Evolutionary conservation across 306 rosid species (phyloP).

Genomic region (Macrotyloma uniflorum): DNA sequence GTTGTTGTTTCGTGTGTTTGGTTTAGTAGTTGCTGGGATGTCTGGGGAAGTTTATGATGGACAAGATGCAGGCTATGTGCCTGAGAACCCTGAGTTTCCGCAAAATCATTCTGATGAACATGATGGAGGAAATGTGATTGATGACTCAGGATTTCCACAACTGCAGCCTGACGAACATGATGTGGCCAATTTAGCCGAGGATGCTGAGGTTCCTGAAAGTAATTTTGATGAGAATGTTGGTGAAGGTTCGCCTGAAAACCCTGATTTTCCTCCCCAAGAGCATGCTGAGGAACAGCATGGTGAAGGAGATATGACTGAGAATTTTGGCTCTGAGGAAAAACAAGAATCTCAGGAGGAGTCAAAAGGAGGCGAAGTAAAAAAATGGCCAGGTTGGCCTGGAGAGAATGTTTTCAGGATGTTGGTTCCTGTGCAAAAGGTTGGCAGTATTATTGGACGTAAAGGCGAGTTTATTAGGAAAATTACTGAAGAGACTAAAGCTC

Average conservation of each 20-base stretch:
- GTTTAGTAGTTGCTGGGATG: conserved; percentile 38
- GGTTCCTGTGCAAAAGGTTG: conserved; percentile 92
- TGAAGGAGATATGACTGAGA: conserved; percentile 42
- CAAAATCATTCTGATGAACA: conserved; percentile 45
- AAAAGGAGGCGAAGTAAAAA: conserved; percentile 61
- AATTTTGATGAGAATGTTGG: conserved; percentile 43
- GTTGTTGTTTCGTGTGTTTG: conserved; percentile 16
- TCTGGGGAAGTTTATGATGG: conserved; percentile 53
- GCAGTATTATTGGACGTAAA: conserved; percentile 96
- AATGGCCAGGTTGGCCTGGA: conserved; percentile 99
- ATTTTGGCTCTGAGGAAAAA: conserved; percentile 43
- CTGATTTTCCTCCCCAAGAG: conserved; percentile 41
- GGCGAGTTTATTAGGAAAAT: conserved; percentile 94
- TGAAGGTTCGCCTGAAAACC: conserved; percentile 32
- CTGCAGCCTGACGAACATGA: conserved; percentile 46
- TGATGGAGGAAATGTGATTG: conserved; percentile 49
- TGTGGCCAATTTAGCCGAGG: conserved; percentile 40
- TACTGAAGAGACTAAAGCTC: conserved; percentile 95
- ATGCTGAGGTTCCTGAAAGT: conserved; percentile 34
- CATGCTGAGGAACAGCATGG: conserved; percentile 48
- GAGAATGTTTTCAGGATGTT: conserved; percentile 96
- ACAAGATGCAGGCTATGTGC: conserved; percentile 56
- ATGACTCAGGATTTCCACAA: conserved; percentile 44
- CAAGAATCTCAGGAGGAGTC: conserved; percentile 45
- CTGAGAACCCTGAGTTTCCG: conserved; percentile 46